phyloP scores from a whole-genome alignment of 1,139 yeast genomes.

The Petasospora rhodanensis region DNA sequence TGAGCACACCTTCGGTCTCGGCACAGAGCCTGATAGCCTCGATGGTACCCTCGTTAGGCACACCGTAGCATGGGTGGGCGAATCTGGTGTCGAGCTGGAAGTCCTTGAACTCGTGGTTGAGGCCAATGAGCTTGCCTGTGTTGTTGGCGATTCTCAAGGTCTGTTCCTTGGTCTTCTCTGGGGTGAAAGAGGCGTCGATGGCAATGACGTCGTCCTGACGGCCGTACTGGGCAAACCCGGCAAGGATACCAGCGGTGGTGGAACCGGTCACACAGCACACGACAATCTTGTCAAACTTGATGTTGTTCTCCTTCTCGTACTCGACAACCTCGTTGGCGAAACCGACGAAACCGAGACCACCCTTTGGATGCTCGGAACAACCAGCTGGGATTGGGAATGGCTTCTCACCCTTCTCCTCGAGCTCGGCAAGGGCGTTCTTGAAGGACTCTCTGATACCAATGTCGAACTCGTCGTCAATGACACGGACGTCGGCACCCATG shows the following conservation, averaged over 20 bases:
- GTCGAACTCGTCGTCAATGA: conserved; percentile 15
- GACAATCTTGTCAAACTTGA: conserved; percentile 15
- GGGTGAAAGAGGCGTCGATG: conserved; percentile 17
- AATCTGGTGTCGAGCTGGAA: conserved; percentile 13
- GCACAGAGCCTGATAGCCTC: conserved; percentile 18
- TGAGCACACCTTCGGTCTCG: conserved; percentile 15
- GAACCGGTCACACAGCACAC: conserved; percentile 17
- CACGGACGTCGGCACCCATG: conserved; percentile 18
- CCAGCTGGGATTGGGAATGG: conserved; percentile 16
- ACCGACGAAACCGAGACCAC: conserved; percentile 16
- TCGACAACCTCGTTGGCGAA: conserved; percentile 13
- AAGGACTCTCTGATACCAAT: conserved; percentile 17
- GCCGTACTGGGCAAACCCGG: conserved; percentile 16
- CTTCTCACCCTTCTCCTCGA: conserved; percentile 12
- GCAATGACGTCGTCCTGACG: conserved; percentile 15
- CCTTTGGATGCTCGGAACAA: conserved; percentile 16
- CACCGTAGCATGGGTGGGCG: conserved; percentile 17
- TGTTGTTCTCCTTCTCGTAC: conserved; percentile 8
- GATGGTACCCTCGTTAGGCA: conserved; percentile 15
- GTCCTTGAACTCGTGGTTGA: conserved; percentile 12
- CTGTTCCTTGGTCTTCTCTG: conserved; percentile 15
- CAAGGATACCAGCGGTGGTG: conserved; percentile 16
- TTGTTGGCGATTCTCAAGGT: conserved; percentile 16
- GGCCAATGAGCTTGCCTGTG: conserved; percentile 15
- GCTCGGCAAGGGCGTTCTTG: conserved; percentile 12